Conservation (phyloP, 2,329 filamentous ascomycete species). For the Colletotrichum siamense region DNA sequence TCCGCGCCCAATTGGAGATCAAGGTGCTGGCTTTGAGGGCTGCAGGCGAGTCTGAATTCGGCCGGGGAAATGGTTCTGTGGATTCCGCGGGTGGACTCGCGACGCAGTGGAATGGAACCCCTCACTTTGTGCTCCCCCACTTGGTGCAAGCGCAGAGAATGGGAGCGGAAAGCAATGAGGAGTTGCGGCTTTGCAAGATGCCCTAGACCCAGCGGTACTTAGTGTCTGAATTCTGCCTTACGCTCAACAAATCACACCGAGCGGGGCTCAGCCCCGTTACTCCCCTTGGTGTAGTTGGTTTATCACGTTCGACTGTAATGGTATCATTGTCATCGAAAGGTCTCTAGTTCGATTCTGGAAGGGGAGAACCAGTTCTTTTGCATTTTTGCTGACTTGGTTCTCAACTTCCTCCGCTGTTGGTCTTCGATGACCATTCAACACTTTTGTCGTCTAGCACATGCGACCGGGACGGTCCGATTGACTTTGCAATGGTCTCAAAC, state of each 20-base stretch:
- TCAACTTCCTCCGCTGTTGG: fast-evolving
- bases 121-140: not conserved
- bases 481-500: not conserved
- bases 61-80: not conserved
- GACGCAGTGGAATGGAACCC: not conserved
- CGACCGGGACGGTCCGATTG: not conserved
- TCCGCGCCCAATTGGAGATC: not conserved
- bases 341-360: constrained; percentile 22
- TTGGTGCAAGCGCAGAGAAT: not conserved
- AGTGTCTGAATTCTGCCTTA: fast-evolving
- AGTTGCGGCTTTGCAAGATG: not conserved
- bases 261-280: not conserved
- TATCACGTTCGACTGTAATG: constrained; percentile 11
- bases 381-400: not conserved
- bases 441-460: not conserved
- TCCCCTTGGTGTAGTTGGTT: constrained; percentile 19
- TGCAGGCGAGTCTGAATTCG: not conserved
- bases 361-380: constrained; percentile 3
- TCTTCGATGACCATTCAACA: not conserved
- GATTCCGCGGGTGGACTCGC: not conserved
- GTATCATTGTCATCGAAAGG: constrained; percentile 7
- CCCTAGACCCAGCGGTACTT: fast-evolving
- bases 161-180: not conserved
- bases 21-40: not conserved
- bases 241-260: not conserved